A percentile compares a stretch with the other conserved stretches of the same genome.
phyloP scores from a whole-genome alignment of 2,329 filamentous ascomycete species.

The Raffaelea albimanens region DNA sequence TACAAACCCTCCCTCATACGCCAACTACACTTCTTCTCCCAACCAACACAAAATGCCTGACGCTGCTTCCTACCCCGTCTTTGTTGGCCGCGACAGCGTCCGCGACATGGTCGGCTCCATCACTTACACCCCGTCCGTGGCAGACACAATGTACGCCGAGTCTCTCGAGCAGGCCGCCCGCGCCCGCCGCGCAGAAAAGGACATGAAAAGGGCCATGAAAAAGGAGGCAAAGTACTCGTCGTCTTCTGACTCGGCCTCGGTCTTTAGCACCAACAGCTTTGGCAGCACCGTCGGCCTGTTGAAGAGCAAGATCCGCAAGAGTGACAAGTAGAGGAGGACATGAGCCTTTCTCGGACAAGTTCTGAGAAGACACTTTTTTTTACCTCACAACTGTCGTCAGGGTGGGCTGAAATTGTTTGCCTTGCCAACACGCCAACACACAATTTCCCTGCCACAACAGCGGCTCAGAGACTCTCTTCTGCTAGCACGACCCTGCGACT shows the following conservation, averaged over 20 bases:
- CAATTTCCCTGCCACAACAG: no score
- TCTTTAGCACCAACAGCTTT: constrained; percentile 15
- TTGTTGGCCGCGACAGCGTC: no score
- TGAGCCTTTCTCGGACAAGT: neutral
- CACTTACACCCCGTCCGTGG: constrained; percentile 6
- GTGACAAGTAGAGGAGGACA: neutral
- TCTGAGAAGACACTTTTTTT: neutral
- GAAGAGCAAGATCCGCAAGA: neutral
- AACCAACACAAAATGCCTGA: neutral
- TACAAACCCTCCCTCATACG: no score
- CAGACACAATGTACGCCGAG: constrained; percentile 4
- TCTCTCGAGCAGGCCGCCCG: neutral
- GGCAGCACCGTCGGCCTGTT: constrained; percentile 15
- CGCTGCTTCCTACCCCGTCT: neutral
- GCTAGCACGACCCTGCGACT: no score
- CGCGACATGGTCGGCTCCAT: constrained; percentile 2
- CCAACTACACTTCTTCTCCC: no score
- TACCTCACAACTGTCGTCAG: neutral
- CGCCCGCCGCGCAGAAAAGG: neutral
- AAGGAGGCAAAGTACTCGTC: neutral
- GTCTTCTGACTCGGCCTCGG: constrained; percentile 17
- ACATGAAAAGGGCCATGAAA: neutral
- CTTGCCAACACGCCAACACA: no score
- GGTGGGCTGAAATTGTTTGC: no score
- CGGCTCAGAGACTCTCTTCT: no score